These are phyloP conservation scores for Phytopythium vexans DNA, from an alignment of 352 stramenopile genomes.

Conservation along the genomic window DNA sequence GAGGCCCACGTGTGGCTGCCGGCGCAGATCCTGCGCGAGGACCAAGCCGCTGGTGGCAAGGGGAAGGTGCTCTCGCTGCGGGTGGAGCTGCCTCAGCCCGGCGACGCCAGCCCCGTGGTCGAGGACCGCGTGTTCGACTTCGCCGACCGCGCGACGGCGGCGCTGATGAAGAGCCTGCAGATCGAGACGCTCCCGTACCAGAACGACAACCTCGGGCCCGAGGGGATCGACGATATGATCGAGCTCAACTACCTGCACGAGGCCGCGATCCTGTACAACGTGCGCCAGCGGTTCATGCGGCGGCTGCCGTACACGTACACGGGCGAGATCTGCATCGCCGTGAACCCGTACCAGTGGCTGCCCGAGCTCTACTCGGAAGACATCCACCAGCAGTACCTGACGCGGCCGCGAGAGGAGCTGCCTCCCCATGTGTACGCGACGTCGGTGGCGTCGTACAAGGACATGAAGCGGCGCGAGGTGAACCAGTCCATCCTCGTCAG, in stretches of 20 bases:
- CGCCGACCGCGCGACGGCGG: conserved; percentile 65
- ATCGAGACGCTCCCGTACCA: conserved; percentile 83
- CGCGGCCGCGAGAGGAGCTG: conserved; percentile 70
- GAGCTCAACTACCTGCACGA: conserved; percentile 89
- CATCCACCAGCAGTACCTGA: conserved; percentile 71
- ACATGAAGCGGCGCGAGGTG: conserved; percentile 61
- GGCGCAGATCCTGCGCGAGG: conserved; percentile 68
- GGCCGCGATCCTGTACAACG: conserved; percentile 88
- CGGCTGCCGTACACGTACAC: conserved; percentile 95
- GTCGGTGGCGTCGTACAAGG: conserved; percentile 74
- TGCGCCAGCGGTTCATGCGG: conserved; percentile 80
- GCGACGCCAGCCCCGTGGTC: conserved; percentile 11
- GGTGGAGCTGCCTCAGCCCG: conserved; percentile 40
- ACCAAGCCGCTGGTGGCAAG: conserved; percentile 57
- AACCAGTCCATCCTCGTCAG: conserved; percentile 88
- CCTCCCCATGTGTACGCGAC: conserved; percentile 79
- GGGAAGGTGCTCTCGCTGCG: conserved; percentile 63
- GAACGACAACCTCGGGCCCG: conserved; percentile 64
- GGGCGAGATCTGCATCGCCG: conserved; percentile 96
- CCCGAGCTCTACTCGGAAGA: conserved; percentile 84
- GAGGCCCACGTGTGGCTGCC: conserved; percentile 83
- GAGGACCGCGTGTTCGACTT: conserved; percentile 76
- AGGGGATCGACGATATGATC: conserved; percentile 86
- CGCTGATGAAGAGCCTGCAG: conserved; percentile 64
- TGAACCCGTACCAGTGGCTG: conserved; percentile 96